Percentiles rank a stretch among this genome's conserved stretches.
Evolutionary conservation across 306 rosid genomes (phyloP).

Genomic region (Hippophae tibetana): DNA sequence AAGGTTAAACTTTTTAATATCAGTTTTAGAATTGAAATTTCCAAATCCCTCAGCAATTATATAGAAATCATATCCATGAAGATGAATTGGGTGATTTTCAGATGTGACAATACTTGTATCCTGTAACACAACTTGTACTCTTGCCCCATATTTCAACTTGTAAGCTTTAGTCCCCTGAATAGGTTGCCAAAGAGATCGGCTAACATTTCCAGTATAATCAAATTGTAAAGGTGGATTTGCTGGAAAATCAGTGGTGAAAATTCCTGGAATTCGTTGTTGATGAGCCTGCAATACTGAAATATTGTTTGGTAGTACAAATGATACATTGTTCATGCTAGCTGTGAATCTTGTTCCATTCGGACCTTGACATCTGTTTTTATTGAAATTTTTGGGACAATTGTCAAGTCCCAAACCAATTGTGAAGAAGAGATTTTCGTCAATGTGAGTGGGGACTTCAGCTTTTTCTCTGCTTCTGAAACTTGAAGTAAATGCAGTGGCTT

Average conservation of each 20-base stretch:
- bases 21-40: constrained; percentile 54
- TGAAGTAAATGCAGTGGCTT: constrained; percentile 52
- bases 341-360: constrained; percentile 89
- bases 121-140: constrained; percentile 76
- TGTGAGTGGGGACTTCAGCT: constrained; percentile 53
- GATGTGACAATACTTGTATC: constrained; percentile 68
- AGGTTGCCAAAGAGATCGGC: constrained; percentile 76
- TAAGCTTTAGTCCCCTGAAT: constrained; percentile 49
- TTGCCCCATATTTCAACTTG: constrained; percentile 55
- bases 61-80: constrained; percentile 89
- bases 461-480: constrained; percentile 45
- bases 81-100: constrained; percentile 84
- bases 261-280: constrained; percentile 44
- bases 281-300: constrained; percentile 70
- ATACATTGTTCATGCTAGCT: constrained; percentile 75
- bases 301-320: constrained; percentile 60
- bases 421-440: constrained; percentile 72
- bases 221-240: constrained; percentile 53
- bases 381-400: constrained; percentile 48
- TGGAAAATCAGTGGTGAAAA: constrained; percentile 68
- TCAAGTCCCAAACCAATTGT: constrained; percentile 67
- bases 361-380: constrained; percentile 43
- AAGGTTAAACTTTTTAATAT: constrained; percentile 64
- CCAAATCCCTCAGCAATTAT: constrained; percentile 82
- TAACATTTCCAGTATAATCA: constrained; percentile 79